Evolutionary conservation across 345 rosid species (phyloP).

Genomic region (Euphorbia tirucalli): DNA sequence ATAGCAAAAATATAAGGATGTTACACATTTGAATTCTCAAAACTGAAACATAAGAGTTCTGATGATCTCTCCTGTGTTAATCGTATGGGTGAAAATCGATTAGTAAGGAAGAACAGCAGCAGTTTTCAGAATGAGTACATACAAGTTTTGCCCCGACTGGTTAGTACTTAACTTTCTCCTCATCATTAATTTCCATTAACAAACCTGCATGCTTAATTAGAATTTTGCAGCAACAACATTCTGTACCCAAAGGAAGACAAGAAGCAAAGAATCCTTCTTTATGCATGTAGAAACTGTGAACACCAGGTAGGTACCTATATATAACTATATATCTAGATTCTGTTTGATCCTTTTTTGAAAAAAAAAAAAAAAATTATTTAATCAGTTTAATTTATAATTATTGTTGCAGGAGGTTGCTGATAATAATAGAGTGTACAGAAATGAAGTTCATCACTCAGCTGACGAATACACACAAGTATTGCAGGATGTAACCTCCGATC

Average conservation of each 20-base stretch:
- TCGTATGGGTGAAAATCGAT: no score
- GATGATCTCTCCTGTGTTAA: no score
- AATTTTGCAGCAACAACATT: constrained; percentile 49
- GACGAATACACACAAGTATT: constrained; percentile 53
- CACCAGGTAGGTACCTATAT: constrained; percentile 47
- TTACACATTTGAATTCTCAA: no score
- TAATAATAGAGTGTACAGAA: constrained; percentile 50
- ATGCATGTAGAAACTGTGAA: constrained; percentile 67
- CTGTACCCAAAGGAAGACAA: constrained; percentile 62
- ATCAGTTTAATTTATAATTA: no score
- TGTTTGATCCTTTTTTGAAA: no score
- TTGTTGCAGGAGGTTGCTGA: constrained; percentile 48
- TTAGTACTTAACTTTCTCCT: not conserved
- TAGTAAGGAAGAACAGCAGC: not conserved
- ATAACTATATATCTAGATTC: no score
- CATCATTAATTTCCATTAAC: not conserved
- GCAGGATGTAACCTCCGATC: constrained; percentile 60
- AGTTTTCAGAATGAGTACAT: not conserved
- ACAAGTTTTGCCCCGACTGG: constrained; percentile 15
- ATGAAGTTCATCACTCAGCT: constrained; percentile 53
- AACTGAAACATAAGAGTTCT: no score
- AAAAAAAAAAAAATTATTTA: no score
- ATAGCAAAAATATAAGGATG: no score
- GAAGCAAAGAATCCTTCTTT: constrained; percentile 56
- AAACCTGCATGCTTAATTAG: no score